Conservation (phyloP, 2,329 filamentous ascomycete genomes). For the Colletotrichum chlorophyti region DNA sequence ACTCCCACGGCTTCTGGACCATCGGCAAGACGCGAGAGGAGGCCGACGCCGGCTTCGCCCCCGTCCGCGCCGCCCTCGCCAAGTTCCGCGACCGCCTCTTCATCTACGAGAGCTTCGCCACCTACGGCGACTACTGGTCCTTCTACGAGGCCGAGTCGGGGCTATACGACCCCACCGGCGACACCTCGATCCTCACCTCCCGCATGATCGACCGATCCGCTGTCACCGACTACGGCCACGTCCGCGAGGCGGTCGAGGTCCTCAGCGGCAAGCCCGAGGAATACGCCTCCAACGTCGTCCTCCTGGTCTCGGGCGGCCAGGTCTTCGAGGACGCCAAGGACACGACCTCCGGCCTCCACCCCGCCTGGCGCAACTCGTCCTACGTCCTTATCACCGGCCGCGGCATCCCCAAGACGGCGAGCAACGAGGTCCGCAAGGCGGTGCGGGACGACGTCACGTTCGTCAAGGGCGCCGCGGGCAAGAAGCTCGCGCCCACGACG, state of each 20-base stretch:
- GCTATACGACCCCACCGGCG: constrained; percentile 32
- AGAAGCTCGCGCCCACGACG: constrained; percentile 44
- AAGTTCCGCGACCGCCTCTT: constrained; percentile 31
- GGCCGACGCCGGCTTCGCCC: constrained; percentile 31
- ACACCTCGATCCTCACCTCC: constrained; percentile 34
- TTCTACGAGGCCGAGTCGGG: constrained; percentile 36
- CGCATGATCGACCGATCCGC: constrained; percentile 35
- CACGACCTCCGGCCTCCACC: constrained; percentile 34
- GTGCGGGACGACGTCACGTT: constrained; percentile 37
- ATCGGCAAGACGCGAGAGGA: constrained; percentile 35
- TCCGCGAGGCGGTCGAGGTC: constrained; percentile 35
- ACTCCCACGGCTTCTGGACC: constrained; percentile 36
- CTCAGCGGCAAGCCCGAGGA: constrained; percentile 34
- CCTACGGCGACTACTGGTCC: constrained; percentile 39
- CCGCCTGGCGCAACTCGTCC: constrained; percentile 6
- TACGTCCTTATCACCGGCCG: constrained; percentile 28
- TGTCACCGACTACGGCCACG: constrained; percentile 26
- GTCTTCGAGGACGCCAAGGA: constrained; percentile 36
- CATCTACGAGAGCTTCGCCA: constrained; percentile 32
- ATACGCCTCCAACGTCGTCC: constrained; percentile 32
- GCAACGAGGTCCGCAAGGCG: constrained; percentile 26
- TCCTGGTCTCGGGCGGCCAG: constrained; percentile 38
- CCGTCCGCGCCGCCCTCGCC: constrained; percentile 29
- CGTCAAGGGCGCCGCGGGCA: constrained; percentile 38
- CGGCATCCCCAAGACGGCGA: constrained; percentile 28